These are phyloP conservation scores for Globisporangium barbulae DNA, from an alignment of 352 stramenopile species.

Conservation along the genomic window DNA sequence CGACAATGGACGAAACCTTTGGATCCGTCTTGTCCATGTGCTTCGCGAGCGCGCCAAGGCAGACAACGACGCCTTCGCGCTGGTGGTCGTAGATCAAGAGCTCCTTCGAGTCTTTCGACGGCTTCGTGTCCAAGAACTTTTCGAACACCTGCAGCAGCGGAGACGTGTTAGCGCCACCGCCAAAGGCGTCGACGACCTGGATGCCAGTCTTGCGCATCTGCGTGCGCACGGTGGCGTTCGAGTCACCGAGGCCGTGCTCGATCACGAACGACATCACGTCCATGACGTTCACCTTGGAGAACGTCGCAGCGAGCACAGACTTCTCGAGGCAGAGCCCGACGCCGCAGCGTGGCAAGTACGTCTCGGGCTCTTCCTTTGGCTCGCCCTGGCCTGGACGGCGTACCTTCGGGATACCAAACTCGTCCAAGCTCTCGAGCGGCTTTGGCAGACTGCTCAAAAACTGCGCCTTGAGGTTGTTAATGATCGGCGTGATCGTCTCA, in stretches of 20 bases:
- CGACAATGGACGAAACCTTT: constrained; percentile 87
- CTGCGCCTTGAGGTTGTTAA: constrained; percentile 68
- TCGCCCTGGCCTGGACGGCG: constrained; percentile 51
- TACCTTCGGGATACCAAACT: constrained; percentile 73
- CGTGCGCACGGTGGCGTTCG: constrained; percentile 63
- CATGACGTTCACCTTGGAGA: constrained; percentile 63
- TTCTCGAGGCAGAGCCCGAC: constrained; percentile 81
- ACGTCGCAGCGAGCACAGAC: constrained; percentile 31
- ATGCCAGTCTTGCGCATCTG: constrained; percentile 87
- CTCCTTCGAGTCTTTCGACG: constrained; percentile 40
- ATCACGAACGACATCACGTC: constrained; percentile 78
- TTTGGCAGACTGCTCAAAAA: constrained; percentile 61
- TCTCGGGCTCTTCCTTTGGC: constrained; percentile 51
- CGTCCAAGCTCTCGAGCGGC: constrained; percentile 50
- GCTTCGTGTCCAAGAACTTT: constrained; percentile 62
- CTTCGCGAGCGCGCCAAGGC: constrained; percentile 85
- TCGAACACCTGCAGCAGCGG: constrained; percentile 75
- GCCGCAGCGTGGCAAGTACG: constrained; percentile 63
- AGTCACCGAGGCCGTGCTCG: constrained; percentile 68
- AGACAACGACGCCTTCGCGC: constrained; percentile 89
- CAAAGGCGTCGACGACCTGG: constrained; percentile 68
- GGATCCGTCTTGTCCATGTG: constrained; percentile 88
- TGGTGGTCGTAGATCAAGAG: constrained; percentile 81
- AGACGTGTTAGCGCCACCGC: constrained; percentile 59
- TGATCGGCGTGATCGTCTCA: constrained; percentile 57